Conservation (phyloP, 2,329 filamentous ascomycete genomes). For the Coleophoma crateriformis region DNA sequence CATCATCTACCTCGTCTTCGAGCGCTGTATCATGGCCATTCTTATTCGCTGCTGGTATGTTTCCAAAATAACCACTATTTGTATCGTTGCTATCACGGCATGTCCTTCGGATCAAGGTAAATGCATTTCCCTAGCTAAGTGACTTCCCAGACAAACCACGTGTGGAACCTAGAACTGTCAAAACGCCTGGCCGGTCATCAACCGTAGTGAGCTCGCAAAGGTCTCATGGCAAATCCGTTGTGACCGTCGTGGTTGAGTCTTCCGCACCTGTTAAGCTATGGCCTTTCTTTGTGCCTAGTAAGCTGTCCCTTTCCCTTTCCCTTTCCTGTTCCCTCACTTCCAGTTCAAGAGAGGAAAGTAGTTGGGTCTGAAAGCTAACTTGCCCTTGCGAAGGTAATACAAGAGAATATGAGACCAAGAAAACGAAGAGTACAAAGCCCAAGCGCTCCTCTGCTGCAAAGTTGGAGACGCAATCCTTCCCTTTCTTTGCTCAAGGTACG, state of each 20-base stretch:
- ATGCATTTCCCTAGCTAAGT: no score
- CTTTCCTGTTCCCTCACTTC: no score
- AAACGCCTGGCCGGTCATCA: not conserved
- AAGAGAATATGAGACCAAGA: no score
- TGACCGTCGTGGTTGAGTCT: not conserved
- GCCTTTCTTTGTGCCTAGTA: not conserved
- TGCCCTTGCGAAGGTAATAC: no score
- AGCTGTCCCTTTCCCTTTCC: not conserved
- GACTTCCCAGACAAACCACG: not conserved
- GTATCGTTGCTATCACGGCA: no score
- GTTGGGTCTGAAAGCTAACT: no score
- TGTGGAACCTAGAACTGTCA: not conserved
- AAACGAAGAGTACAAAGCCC: not conserved
- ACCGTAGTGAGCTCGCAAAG: not conserved
- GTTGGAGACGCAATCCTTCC: not conserved
- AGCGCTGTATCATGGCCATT: not conserved
- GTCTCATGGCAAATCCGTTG: not conserved
- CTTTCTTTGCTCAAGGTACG: constrained; percentile 1
- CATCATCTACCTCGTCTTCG: not conserved
- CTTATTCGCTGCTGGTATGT: not conserved
- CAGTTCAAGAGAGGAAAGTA: not conserved
- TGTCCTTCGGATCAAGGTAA: no score
- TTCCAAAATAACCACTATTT: not conserved
- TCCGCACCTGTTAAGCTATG: constrained; percentile 1
- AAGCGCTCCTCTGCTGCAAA: not conserved